These are phyloP conservation scores for Allium cepa DNA, from an alignment of 106 monocot genomes.

Conservation along the genomic window DNA sequence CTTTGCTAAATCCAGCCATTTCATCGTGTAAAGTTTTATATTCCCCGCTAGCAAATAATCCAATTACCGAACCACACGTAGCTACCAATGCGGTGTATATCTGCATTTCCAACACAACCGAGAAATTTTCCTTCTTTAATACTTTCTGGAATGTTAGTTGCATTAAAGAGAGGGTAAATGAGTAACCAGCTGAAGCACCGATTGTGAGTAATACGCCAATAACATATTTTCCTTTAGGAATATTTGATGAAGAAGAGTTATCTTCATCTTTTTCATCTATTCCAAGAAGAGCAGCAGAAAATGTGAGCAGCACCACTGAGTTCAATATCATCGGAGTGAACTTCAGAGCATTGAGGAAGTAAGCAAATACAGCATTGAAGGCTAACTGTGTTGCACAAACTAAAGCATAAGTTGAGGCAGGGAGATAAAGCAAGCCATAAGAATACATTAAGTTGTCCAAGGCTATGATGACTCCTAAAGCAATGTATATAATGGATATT, in stretches of 20 bases:
- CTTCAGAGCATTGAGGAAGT: conserved; percentile 31
- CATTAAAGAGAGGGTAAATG: conserved; percentile 20
- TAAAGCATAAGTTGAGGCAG: conserved; percentile 30
- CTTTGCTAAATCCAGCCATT: conserved; percentile 14
- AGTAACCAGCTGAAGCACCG: conserved; percentile 19
- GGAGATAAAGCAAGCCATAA: conserved; percentile 28
- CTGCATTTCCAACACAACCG: conserved; percentile 20
- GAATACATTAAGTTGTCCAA: conserved; percentile 34
- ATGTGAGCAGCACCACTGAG: conserved; percentile 30
- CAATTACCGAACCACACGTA: conserved; percentile 5
- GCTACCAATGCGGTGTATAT: conserved; percentile 10
- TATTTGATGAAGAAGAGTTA: neutral
- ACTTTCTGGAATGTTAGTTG: conserved; percentile 30
- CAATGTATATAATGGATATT: conserved; percentile 11
- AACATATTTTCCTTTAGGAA: conserved; percentile 8
- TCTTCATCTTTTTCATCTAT: neutral
- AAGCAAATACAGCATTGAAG: conserved; percentile 27
- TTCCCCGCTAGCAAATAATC: conserved; percentile 29
- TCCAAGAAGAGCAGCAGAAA: conserved; percentile 30
- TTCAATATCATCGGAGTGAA: conserved; percentile 29
- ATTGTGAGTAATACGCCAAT: conserved; percentile 21
- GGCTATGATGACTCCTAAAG: conserved; percentile 13
- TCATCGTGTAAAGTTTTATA: conserved; percentile 18
- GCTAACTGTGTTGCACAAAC: conserved; percentile 28
- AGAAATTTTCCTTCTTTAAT: conserved; percentile 19